phyloP scores from a whole-genome alignment of 306 rosid genomes.

The Albizia julibrissin region DNA sequence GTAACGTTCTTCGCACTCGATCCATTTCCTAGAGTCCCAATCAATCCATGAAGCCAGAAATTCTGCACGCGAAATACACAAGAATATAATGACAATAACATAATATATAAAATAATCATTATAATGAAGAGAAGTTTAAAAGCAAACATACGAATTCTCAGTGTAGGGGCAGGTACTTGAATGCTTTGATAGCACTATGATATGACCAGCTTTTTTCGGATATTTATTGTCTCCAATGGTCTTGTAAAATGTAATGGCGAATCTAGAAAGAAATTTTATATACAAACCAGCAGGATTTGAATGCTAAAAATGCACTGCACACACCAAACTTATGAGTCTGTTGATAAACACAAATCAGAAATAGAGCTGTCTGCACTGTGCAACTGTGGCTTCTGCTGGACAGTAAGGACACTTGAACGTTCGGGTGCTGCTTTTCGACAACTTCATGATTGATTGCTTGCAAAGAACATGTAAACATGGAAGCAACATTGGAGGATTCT shows the following conservation, averaged over 20 bases:
- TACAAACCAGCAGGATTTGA: constrained; percentile 47
- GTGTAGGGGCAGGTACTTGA: not conserved
- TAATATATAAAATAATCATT: not conserved
- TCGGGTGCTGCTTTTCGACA: constrained; percentile 70
- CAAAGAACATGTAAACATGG: constrained; percentile 90
- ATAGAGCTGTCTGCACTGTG: constrained; percentile 62
- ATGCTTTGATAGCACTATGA: not conserved
- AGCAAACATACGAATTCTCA: not conserved
- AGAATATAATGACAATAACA: not conserved
- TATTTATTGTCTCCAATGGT: constrained; percentile 32
- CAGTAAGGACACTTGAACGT: constrained; percentile 86
- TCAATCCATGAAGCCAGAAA: not conserved
- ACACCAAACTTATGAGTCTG: constrained; percentile 27
- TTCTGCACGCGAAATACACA: not conserved
- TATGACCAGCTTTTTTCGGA: constrained; percentile 41
- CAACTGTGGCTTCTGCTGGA: constrained; percentile 62
- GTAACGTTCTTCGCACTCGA: not conserved
- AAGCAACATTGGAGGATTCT: constrained; percentile 84
- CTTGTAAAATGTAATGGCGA: constrained; percentile 34
- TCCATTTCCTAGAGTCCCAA: not conserved
- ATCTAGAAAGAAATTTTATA: constrained; percentile 45
- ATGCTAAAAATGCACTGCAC: constrained; percentile 35
- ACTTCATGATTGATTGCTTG: constrained; percentile 77
- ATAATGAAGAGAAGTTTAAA: not conserved
- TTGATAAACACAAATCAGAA: constrained; percentile 49